These are phyloP conservation scores for Tulasnella sp. DNA, from an alignment of 768 basidiomycete species.

Conservation along the genomic window DNA sequence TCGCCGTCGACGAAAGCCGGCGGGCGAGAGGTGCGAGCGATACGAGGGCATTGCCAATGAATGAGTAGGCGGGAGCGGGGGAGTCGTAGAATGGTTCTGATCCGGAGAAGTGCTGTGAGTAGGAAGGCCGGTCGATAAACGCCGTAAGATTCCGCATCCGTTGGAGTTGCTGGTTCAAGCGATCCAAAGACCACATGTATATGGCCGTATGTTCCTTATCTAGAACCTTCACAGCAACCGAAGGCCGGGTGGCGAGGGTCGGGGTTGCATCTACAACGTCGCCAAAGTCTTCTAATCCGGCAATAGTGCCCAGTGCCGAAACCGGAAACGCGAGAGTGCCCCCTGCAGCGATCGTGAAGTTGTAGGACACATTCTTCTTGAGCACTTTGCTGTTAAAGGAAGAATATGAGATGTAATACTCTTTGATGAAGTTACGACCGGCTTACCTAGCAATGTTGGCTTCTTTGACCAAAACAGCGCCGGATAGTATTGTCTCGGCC, in stretches of 20 bases:
- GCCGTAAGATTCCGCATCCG: conserved; percentile 91
- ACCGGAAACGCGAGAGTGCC: conserved; percentile 70
- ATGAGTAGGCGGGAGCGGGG: conserved; percentile 84
- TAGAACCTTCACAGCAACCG: conserved; percentile 83
- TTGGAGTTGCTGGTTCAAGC: conserved; percentile 80
- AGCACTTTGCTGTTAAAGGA: conserved; percentile 66
- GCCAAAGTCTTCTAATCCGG: conserved; percentile 85
- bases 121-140: conserved; percentile 87
- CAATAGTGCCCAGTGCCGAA: conserved; percentile 81
- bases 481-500: conserved; percentile 82
- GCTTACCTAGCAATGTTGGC: conserved; percentile 85
- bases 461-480: conserved; percentile 85
- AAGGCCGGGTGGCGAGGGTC: conserved; percentile 68
- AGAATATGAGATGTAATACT: conserved; percentile 7
- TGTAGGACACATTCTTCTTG: conserved; percentile 80
- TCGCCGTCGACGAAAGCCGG: conserved; percentile 65
- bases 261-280: conserved; percentile 84
- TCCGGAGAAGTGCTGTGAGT: conserved; percentile 89
- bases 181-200: conserved; percentile 86
- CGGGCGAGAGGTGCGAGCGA: conserved; percentile 79
- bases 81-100: conserved; percentile 91
- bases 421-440: not conserved
- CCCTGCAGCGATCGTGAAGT: conserved; percentile 86
- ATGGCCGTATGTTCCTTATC: conserved; percentile 84
- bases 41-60: conserved; percentile 82